Conservation (phyloP, 352 stramenopile genomes). For the Globisporangium parvum region DNA sequence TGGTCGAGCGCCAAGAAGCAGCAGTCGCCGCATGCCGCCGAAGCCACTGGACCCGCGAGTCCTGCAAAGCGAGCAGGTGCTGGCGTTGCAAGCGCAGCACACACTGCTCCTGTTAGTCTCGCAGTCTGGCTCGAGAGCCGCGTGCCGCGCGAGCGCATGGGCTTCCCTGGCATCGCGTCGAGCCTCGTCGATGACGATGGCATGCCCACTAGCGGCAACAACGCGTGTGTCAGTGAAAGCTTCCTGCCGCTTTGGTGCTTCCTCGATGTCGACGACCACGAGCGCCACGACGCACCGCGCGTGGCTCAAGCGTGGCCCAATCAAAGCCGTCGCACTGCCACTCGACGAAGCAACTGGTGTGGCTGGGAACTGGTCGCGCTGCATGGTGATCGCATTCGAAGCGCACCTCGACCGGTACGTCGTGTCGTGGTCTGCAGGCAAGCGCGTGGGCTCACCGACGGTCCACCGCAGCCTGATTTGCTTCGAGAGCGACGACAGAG, state of each 20-base stretch:
- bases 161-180: slow-evolving; percentile 31
- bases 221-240: slow-evolving; percentile 30
- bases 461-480: slow-evolving; percentile 61
- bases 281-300: slow-evolving; percentile 11
- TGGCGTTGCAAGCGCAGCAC: slow-evolving; percentile 11
- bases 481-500: slow-evolving; percentile 45
- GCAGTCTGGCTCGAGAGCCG: slow-evolving; percentile 43
- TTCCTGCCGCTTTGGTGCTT: slow-evolving; percentile 77
- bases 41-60: not conserved
- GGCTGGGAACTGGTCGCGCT: slow-evolving; percentile 64
- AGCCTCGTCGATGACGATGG: not conserved
- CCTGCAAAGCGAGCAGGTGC: slow-evolving; percentile 10
- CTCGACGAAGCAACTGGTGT: slow-evolving; percentile 49
- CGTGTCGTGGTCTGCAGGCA: slow-evolving; percentile 70
- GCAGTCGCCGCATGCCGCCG: no score
- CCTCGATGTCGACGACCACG: slow-evolving; percentile 43
- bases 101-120: slow-evolving; percentile 14
- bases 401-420: slow-evolving; percentile 36
- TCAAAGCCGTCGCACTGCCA: slow-evolving; percentile 61
- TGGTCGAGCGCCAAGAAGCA: not conserved
- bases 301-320: slow-evolving; percentile 24
- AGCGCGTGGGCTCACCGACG: slow-evolving; percentile 59
- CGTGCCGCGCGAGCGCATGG: slow-evolving; percentile 35
- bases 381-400: slow-evolving; percentile 72
- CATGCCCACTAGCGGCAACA: not conserved